Conservation (phyloP, 805 yeast genomes). For the Scheffersomyces ergatensis region DNA sequence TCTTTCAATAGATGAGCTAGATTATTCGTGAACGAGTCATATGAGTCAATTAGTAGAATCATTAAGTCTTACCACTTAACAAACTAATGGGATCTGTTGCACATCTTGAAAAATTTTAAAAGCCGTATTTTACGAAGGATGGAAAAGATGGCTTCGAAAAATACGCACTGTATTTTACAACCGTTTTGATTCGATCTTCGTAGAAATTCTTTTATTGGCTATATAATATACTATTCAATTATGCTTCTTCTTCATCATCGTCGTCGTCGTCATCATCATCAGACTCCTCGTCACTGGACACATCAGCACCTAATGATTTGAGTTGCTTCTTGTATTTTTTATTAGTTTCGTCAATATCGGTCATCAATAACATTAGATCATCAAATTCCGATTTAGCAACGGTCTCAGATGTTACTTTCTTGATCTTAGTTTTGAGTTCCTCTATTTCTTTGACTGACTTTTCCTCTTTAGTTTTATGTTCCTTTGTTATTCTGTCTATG, state of each 20-base stretch:
- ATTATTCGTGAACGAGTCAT: conserved; percentile 92
- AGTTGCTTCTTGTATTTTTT: conserved; percentile 54
- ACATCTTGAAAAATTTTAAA: too few relatives aligned
- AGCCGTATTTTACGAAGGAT: too few relatives aligned
- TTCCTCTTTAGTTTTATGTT: conserved; percentile 6
- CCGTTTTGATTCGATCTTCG: too few relatives aligned
- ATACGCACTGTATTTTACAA: not conserved
- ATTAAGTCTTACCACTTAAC: conserved; percentile 11
- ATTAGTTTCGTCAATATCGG: conserved; percentile 72
- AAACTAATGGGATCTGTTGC: not conserved
- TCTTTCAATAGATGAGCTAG: conserved; percentile 58
- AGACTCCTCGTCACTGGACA: conserved; percentile 70
- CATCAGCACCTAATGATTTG: conserved; percentile 52
- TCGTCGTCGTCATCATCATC: conserved; percentile 65
- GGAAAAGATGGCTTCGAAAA: too few relatives aligned
- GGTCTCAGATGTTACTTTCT: conserved; percentile 10
- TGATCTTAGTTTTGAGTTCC: conserved; percentile 3
- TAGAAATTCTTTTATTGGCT: too few relatives aligned
- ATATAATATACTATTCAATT: too few relatives aligned
- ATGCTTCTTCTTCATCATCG: conserved; percentile 29
- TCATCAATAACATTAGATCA: conserved; percentile 71
- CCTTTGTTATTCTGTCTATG: too few relatives aligned
- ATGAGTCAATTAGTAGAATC: conserved; percentile 82
- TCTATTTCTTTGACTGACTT: conserved; percentile 2
- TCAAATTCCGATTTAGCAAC: conserved; percentile 61